Percentiles rank a stretch among this genome's conserved stretches.
These are phyloP conservation scores for Colletotrichum gloeosporioides DNA, from an alignment of 2,329 filamentous ascomycete genomes.

Conservation along the genomic window DNA sequence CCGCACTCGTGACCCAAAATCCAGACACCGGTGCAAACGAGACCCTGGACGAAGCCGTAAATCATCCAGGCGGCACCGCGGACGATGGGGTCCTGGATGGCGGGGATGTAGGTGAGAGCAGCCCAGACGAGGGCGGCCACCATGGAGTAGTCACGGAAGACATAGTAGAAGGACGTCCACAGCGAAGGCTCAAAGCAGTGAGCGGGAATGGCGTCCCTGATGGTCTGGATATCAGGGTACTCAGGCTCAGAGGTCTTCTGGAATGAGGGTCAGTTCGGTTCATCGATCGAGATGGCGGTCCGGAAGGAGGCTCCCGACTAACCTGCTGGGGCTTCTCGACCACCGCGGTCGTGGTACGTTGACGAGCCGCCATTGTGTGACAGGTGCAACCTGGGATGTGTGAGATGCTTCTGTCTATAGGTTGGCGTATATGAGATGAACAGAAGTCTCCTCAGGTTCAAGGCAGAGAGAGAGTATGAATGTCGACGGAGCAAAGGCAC, in stretches of 20 bases:
- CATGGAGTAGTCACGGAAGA: constrained; percentile 60
- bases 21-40: constrained; percentile 73
- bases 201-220: constrained; percentile 60
- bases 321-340: constrained; percentile 22
- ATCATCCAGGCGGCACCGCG: constrained; percentile 57
- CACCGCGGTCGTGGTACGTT: constrained; percentile 17
- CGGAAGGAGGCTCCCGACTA: neutral
- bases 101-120: constrained; percentile 59
- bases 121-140: constrained; percentile 52
- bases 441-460: neutral
- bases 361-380: constrained; percentile 11
- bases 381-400: neutral
- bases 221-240: constrained; percentile 54
- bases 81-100: constrained; percentile 47
- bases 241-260: constrained; percentile 16
- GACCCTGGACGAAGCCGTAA: constrained; percentile 70
- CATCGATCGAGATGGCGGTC: neutral
- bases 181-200: constrained; percentile 66
- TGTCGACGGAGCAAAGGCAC: neutral
- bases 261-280: neutral
- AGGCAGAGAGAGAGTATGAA: neutral
- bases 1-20: constrained; percentile 75
- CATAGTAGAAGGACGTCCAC: constrained; percentile 57
- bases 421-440: constrained; percentile 5
- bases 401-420: neutral